phyloP scores from a whole-genome alignment of 805 yeast species.

The Gaillardinia entomophila region DNA sequence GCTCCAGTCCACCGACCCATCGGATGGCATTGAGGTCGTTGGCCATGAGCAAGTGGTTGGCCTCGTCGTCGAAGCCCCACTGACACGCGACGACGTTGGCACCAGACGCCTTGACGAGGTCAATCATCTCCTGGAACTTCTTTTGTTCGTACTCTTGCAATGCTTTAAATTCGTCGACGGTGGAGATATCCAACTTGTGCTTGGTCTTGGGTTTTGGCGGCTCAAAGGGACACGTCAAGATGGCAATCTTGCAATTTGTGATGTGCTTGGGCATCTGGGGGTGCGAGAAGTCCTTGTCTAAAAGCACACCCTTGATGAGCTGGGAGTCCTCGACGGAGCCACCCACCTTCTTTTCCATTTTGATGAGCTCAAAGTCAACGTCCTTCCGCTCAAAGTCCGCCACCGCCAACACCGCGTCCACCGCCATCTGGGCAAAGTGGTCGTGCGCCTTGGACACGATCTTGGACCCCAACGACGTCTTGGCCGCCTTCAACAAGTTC shows the following conservation, averaged over 20 bases:
- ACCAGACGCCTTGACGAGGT: slow-evolving; percentile 78
- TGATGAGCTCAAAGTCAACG: slow-evolving; percentile 94
- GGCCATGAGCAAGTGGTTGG: slow-evolving; percentile 84
- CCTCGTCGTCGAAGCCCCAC: slow-evolving; percentile 99
- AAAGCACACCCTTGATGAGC: slow-evolving; percentile 83
- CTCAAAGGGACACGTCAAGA: slow-evolving; percentile 96
- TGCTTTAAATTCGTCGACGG: slow-evolving; percentile 90
- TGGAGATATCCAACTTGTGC: slow-evolving; percentile 87
- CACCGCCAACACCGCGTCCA: slow-evolving; percentile 87
- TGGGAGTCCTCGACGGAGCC: slow-evolving; percentile 85
- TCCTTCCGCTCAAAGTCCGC: slow-evolving; percentile 90
- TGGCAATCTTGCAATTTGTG: slow-evolving; percentile 80
- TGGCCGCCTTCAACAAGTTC: slow-evolving; percentile 85
- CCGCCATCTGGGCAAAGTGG: slow-evolving; percentile 94
- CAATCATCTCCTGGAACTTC: slow-evolving; percentile 87
- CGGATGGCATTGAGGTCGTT: slow-evolving; percentile 92
- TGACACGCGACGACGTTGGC: slow-evolving; percentile 97
- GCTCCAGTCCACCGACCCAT: slow-evolving; percentile 98
- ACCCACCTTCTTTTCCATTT: slow-evolving; percentile 93
- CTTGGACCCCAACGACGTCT: slow-evolving; percentile 91
- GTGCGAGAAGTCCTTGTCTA: slow-evolving; percentile 96
- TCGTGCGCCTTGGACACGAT: slow-evolving; percentile 92
- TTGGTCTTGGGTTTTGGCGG: slow-evolving; percentile 99
- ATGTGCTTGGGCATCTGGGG: slow-evolving; percentile 94
- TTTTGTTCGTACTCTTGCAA: slow-evolving; percentile 90